Evolutionary conservation across 352 stramenopile species (phyloP).

Genomic region (Phytophthora sp.): DNA sequence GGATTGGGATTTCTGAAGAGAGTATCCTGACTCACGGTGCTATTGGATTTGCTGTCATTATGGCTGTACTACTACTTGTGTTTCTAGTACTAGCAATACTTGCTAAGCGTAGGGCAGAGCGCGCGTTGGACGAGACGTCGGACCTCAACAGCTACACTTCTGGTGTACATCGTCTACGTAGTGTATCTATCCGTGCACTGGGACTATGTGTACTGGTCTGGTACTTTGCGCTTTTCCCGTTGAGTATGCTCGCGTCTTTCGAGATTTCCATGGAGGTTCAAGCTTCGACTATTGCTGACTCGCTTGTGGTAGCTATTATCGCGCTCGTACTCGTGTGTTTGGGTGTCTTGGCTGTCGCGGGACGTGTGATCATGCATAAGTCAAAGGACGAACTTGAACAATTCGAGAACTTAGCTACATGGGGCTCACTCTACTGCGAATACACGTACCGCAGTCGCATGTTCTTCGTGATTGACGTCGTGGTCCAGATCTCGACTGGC

Average conservation of each 20-base stretch:
- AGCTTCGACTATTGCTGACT: conserved; percentile 28
- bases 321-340: conserved; percentile 55
- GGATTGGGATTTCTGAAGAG: conserved; percentile 55
- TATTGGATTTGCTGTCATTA: conserved; percentile 54
- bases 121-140: conserved; percentile 43
- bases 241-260: conserved; percentile 68
- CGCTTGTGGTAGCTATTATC: conserved; percentile 50
- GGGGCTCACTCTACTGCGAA: conserved; percentile 68
- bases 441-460: conserved; percentile 66
- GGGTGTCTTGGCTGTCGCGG: conserved; percentile 50
- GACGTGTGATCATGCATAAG: conserved; percentile 62
- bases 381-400: conserved; percentile 62
- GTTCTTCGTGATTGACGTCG: conserved; percentile 64
- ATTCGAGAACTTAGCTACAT: conserved; percentile 64
- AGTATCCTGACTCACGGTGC: conserved; percentile 47
- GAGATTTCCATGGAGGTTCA: conserved; percentile 76
- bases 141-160: conserved; percentile 45
- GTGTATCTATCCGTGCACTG: conserved; percentile 62
- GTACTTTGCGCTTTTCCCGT: conserved; percentile 66
- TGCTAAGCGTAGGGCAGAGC: conserved; percentile 61
- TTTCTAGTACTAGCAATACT: conserved; percentile 60
- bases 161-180: conserved; percentile 59
- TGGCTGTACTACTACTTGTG: conserved; percentile 47
- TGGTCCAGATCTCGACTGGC: conserved; percentile 63
- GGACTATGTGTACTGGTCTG: conserved; percentile 68